These are phyloP conservation scores for Aspergillus oerlinghausenensis DNA, from an alignment of 2,329 filamentous ascomycete genomes.

Conservation along the genomic window DNA sequence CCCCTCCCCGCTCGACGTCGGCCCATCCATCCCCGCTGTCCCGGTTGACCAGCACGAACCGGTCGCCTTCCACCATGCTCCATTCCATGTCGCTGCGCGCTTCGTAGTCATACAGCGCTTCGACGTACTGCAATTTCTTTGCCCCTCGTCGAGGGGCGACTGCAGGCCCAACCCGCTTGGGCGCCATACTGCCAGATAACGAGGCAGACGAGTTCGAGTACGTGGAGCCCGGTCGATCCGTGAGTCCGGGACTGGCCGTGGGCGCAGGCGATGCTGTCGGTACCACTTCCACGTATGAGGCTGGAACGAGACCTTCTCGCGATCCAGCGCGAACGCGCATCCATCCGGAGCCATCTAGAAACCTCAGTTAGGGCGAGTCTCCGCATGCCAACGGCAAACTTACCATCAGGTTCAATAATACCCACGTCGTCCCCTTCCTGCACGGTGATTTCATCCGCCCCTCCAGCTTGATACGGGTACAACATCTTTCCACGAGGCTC, in stretches of 20 bases:
- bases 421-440: slow-evolving; percentile 72
- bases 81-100: slow-evolving; percentile 83
- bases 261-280: slow-evolving; percentile 43
- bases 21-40: slow-evolving; percentile 94
- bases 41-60: slow-evolving; percentile 81
- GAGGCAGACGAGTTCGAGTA: slow-evolving; percentile 76
- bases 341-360: slow-evolving; percentile 83
- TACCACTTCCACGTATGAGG: slow-evolving; percentile 72
- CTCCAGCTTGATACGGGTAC: slow-evolving; percentile 76
- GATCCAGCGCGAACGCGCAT: slow-evolving; percentile 69
- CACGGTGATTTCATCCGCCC: slow-evolving; percentile 76
- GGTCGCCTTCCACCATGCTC: slow-evolving; percentile 84
- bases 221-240: slow-evolving; percentile 63
- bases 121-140: slow-evolving; percentile 90
- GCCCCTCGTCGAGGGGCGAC: slow-evolving; percentile 87
- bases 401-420: slow-evolving; percentile 84
- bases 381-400: slow-evolving; percentile 30
- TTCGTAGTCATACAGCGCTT: slow-evolving; percentile 87
- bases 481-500: slow-evolving; percentile 81
- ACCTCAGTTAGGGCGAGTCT: background rate
- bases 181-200: slow-evolving; percentile 50
- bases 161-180: slow-evolving; percentile 83
- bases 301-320: slow-evolving; percentile 80
- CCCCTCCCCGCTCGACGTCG: slow-evolving; percentile 88
- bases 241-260: slow-evolving; percentile 25